Evolutionary conservation across 257 asterid species (phyloP).

Genomic region (Gentiana macrophylla): DNA sequence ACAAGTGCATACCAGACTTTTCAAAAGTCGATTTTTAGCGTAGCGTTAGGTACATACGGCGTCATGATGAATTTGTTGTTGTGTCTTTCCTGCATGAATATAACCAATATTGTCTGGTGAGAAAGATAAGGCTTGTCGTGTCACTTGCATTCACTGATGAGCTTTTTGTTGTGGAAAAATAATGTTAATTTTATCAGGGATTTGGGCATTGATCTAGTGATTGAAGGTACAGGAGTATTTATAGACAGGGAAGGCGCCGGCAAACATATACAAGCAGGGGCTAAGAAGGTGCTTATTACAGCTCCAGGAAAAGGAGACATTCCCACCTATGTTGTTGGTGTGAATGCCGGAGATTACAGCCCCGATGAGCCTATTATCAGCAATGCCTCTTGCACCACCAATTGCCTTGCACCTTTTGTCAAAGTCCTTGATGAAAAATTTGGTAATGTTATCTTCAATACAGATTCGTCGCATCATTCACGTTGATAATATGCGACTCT

Average conservation of each 20-base stretch:
- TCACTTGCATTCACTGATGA: background rate
- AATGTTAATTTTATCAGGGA: constrained; percentile 33
- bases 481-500: too few relatives aligned
- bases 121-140: background rate
- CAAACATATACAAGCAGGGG: constrained; percentile 84
- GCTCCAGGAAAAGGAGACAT: constrained; percentile 98
- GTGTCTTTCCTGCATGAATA: background rate
- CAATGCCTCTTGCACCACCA: constrained; percentile 97
- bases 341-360: constrained; percentile 68
- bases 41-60: too few relatives aligned
- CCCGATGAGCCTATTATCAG: constrained; percentile 68
- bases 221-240: constrained; percentile 94
- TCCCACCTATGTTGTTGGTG: constrained; percentile 92
- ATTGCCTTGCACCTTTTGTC: constrained; percentile 97
- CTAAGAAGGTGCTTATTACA: constrained; percentile 90
- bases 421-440: constrained; percentile 89
- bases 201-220: constrained; percentile 68
- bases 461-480: too few relatives aligned
- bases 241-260: constrained; percentile 96
- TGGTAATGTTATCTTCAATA: constrained; percentile 26
- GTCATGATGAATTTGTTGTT: too few relatives aligned
- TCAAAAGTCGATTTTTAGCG: too few relatives aligned
- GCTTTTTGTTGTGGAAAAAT: background rate
- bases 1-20: too few relatives aligned
- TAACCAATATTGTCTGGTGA: background rate